Evolutionary conservation across 768 basidiomycete species (phyloP).

Genomic region (Cytidiella melzeri): DNA sequence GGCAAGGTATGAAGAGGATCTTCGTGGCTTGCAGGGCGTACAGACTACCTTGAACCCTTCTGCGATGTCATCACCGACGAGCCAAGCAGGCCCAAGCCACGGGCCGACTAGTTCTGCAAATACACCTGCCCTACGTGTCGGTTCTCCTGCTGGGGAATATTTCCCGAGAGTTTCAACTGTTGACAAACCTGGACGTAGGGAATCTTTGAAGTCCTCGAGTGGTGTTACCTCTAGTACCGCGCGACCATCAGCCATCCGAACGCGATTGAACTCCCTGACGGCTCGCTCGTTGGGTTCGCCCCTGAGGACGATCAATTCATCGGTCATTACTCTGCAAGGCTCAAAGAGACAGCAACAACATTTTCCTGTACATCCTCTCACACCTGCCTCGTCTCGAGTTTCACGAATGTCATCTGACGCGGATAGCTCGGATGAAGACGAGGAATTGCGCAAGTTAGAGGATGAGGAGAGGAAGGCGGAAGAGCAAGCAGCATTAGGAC

Average conservation of each 20-base stretch:
- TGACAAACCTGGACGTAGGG: slow-evolving; percentile 12
- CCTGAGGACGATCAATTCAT: slow-evolving; percentile 60
- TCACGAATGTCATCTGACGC: slow-evolving; percentile 37
- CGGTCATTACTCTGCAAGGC: slow-evolving; percentile 64
- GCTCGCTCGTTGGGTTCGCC: slow-evolving; percentile 31
- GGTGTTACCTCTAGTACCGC: slow-evolving; percentile 30
- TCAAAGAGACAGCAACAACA: slow-evolving; percentile 35
- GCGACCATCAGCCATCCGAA: slow-evolving; percentile 59
- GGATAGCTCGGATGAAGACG: slow-evolving; percentile 47
- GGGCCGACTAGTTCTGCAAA: slow-evolving; percentile 1
- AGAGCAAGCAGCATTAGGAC: slow-evolving; percentile 59
- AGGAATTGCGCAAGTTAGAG: slow-evolving; percentile 53
- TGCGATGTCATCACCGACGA: slow-evolving; percentile 32
- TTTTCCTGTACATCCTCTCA: slow-evolving; percentile 35
- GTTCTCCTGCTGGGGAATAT: slow-evolving; percentile 17
- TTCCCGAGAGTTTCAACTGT: slow-evolving; percentile 8
- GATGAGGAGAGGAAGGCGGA: slow-evolving; percentile 63
- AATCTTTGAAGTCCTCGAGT: slow-evolving; percentile 14
- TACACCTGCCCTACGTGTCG: slow-evolving; percentile 9
- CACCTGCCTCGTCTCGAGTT: slow-evolving; percentile 39
- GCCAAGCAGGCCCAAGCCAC: slow-evolving; percentile 9
- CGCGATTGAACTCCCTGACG: slow-evolving; percentile 63
- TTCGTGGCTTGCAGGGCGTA: slow-evolving; percentile 70
- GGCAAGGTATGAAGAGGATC: slow-evolving; percentile 79
- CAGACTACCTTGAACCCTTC: slow-evolving; percentile 53